These are phyloP conservation scores for Nakazawaea sp. DNA, from an alignment of 805 yeast genomes.

Conservation along the genomic window DNA sequence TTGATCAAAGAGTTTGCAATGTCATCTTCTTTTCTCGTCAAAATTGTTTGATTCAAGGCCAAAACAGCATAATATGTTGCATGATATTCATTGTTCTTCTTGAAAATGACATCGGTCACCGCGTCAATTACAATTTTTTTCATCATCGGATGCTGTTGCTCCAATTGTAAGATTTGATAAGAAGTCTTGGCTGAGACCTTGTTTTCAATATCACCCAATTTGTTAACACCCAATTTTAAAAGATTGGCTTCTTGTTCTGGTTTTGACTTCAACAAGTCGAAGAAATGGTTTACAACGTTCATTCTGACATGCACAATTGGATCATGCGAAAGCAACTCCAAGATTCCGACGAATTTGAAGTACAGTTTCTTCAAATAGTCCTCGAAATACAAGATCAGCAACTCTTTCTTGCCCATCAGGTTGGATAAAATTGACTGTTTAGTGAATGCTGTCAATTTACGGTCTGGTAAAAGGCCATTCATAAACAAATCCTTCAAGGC, in stretches of 20 bases:
- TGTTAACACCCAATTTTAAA: slow-evolving; percentile 83
- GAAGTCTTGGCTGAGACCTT: slow-evolving; percentile 89
- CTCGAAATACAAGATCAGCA: slow-evolving; percentile 79
- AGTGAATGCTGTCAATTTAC: slow-evolving; percentile 74
- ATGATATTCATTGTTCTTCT: slow-evolving; percentile 74
- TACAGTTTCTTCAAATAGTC: slow-evolving; percentile 76
- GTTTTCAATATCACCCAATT: slow-evolving; percentile 87
- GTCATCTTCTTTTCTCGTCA: slow-evolving; percentile 69
- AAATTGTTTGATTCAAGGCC: slow-evolving; percentile 87
- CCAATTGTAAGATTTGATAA: slow-evolving; percentile 66
- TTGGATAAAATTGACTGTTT: slow-evolving; percentile 55
- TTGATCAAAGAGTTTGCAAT: slow-evolving; percentile 78
- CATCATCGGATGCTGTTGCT: slow-evolving; percentile 96
- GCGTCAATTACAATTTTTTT: slow-evolving; percentile 72
- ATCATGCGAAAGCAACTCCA: slow-evolving; percentile 84
- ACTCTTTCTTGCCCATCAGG: slow-evolving; percentile 41
- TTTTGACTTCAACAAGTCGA: slow-evolving; percentile 72
- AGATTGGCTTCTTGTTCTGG: slow-evolving; percentile 97
- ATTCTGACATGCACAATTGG: slow-evolving; percentile 83
- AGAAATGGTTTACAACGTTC: slow-evolving; percentile 68
- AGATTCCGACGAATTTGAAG: slow-evolving; percentile 66
- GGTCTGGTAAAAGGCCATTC: slow-evolving; percentile 78
- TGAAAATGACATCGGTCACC: slow-evolving; percentile 73
- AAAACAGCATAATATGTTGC: slow-evolving; percentile 83
- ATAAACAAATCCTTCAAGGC: slow-evolving; percentile 85